Evolutionary conservation across 345 rosid genomes (phyloP).

Genomic region (Salix exigua): DNA sequence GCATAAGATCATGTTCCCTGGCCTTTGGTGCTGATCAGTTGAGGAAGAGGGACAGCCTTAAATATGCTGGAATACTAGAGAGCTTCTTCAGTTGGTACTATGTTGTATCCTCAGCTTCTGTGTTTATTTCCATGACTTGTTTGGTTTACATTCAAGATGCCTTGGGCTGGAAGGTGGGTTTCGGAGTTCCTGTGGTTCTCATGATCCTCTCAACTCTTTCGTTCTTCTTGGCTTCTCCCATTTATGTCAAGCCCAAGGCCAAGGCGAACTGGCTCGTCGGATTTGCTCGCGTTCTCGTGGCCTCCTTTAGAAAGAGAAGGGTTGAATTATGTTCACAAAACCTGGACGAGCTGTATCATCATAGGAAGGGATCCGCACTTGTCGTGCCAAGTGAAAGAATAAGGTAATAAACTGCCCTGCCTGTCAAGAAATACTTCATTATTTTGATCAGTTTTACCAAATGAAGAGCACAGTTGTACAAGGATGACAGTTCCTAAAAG

Average conservation of each 20-base stretch:
- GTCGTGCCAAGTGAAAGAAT: conserved; percentile 32
- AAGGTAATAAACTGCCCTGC: conserved; percentile 22
- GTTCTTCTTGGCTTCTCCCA: conserved; percentile 40
- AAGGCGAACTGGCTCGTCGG: conserved; percentile 35
- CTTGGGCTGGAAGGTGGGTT: conserved; percentile 51
- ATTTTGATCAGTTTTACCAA: no score
- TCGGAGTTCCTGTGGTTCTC: conserved; percentile 36
- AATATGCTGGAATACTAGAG: conserved; percentile 34
- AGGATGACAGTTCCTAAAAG: no score
- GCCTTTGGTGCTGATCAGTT: conserved; percentile 72
- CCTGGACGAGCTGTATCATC: conserved; percentile 8
- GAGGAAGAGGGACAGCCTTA: conserved; percentile 44
- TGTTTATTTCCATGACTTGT: conserved; percentile 32
- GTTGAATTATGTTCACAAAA: conserved; percentile 14
- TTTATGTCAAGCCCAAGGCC: conserved; percentile 34
- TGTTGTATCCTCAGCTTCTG: conserved; percentile 22
- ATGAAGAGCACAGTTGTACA: no score
- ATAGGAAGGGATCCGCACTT: conserved; percentile 19
- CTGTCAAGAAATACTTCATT: no score
- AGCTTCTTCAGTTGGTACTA: conserved; percentile 49
- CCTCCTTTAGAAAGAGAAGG: conserved; percentile 29
- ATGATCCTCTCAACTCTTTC: conserved; percentile 37
- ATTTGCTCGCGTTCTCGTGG: conserved; percentile 40
- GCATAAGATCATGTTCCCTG: conserved; percentile 57
- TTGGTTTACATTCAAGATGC: conserved; percentile 44